Conservation (phyloP, 345 rosid genomes). For the Diplotaxis tenuifolia region DNA sequence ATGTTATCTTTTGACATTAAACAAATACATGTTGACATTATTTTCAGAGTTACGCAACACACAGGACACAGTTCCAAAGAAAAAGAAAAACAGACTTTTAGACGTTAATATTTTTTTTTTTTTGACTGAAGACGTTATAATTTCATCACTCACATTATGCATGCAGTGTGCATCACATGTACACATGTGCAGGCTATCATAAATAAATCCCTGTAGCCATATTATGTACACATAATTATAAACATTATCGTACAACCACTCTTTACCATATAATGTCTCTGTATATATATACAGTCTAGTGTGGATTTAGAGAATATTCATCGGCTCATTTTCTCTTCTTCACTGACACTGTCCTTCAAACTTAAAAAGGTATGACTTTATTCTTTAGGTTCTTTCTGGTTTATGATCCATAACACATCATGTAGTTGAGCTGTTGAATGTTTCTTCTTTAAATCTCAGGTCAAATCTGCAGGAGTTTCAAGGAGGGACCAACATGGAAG, state of each 20-base stretch:
- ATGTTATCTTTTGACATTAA: too few species aligned
- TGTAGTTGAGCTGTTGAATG: background rate
- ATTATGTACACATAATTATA: background rate
- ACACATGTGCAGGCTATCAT: background rate
- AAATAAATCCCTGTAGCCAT: background rate
- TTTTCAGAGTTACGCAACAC: too few species aligned
- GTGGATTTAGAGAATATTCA: background rate
- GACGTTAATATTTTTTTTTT: too few species aligned
- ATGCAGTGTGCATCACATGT: constrained; percentile 6
- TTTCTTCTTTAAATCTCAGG: background rate
- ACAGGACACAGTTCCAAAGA: too few species aligned
- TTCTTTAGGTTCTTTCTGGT: background rate
- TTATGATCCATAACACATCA: background rate
- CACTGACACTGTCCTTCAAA: background rate
- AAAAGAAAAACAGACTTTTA: background rate
- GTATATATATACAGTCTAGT: background rate
- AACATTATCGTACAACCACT: background rate
- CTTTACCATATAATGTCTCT: background rate
- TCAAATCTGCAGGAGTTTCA: background rate
- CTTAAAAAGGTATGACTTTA: background rate
- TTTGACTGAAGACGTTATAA: background rate
- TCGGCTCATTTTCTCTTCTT: background rate
- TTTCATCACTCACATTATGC: background rate
- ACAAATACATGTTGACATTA: too few species aligned
- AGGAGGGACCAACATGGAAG: constrained; percentile 30